Conservation (phyloP, 768 basidiomycete species). For the Psilocybe subaeruginosa region DNA sequence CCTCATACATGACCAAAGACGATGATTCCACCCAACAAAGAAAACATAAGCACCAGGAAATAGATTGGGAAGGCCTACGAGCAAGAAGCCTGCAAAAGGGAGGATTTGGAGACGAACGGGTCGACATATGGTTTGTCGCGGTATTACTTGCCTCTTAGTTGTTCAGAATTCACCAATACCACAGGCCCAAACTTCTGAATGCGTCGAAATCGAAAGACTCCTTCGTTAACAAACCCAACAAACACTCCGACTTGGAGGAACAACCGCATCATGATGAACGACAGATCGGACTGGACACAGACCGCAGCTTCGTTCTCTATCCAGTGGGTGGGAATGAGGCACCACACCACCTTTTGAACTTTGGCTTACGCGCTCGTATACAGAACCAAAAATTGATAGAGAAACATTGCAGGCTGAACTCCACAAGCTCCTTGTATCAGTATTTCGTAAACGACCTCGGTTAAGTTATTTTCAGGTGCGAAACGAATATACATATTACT, state of each 20-base stretch:
- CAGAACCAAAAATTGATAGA: conserved; percentile 35
- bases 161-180: not conserved
- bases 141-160: not conserved
- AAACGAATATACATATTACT: no score
- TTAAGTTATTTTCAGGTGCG: conserved; percentile 84
- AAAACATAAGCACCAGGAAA: not conserved
- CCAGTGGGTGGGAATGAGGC: conserved; percentile 66
- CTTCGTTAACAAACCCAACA: conserved; percentile 7
- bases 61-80: conserved; percentile 52
- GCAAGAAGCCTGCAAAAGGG: conserved; percentile 53
- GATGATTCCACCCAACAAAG: not conserved
- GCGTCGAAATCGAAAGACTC: conserved; percentile 14
- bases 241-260: conserved; percentile 7
- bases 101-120: conserved; percentile 66
- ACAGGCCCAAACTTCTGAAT: conserved; percentile 32
- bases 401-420: conserved; percentile 67
- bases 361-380: conserved; percentile 9
- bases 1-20: conserved; percentile 1
- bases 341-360: conserved; percentile 18
- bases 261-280: conserved; percentile 73
- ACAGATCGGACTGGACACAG: conserved; percentile 88
- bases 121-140: conserved; percentile 54
- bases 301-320: conserved; percentile 92
- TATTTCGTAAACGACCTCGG: conserved; percentile 74
- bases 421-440: conserved; percentile 69